These are phyloP conservation scores for Flaveria robusta DNA, from an alignment of 129 eudicot species.

Conservation along the genomic window DNA sequence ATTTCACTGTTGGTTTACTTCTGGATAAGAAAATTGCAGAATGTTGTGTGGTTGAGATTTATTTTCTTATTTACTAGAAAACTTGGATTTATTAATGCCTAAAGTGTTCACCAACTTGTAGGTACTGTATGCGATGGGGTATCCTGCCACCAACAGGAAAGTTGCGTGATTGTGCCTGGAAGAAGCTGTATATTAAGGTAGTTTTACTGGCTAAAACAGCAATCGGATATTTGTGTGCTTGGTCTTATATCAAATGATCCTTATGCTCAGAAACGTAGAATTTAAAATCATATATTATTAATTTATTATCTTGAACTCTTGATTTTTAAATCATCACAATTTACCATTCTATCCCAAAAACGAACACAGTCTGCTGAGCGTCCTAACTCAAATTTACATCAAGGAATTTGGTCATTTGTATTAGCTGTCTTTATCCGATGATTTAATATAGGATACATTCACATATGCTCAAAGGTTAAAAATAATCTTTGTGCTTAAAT, in stretches of 20 bases:
- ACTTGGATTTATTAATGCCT: neutral
- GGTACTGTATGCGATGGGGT: slow-evolving; percentile 97
- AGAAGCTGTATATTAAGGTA: slow-evolving; percentile 92
- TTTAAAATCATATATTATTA: neutral
- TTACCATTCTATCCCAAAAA: neutral
- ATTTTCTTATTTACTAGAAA: neutral
- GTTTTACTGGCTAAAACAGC: neutral
- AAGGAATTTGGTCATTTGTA: neutral
- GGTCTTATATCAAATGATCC: neutral
- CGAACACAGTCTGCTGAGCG: neutral
- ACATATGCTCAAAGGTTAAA: neutral
- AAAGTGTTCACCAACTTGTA: slow-evolving; percentile 27
- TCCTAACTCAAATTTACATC: neutral
- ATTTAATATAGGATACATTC: neutral
- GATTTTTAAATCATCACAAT: neutral
- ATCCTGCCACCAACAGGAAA: slow-evolving; percentile 61
- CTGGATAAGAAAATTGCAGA: neutral
- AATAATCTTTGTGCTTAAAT: neutral
- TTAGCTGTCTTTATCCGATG: neutral
- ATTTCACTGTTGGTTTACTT: neutral
- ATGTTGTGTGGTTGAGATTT: neutral
- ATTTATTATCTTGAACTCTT: neutral
- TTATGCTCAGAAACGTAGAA: neutral
- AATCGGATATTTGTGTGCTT: neutral
- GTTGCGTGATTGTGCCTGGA: slow-evolving; percentile 88